These are phyloP conservation scores for Torulaspora indica DNA, from an alignment of 805 yeast species.

Conservation along the genomic window DNA sequence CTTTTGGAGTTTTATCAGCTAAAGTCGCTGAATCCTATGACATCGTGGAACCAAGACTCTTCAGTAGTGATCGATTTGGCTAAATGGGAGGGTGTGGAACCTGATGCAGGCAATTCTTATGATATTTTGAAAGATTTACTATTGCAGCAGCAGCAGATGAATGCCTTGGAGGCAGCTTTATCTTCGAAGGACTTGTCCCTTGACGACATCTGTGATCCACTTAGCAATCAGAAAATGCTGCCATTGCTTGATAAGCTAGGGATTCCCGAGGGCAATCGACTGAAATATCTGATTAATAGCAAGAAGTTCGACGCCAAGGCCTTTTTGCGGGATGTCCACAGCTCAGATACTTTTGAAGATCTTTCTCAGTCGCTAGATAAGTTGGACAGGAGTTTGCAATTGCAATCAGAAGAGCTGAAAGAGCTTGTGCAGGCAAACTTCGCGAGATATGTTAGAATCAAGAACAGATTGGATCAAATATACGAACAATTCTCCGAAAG, in stretches of 20 bases:
- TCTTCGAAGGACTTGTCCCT: constrained; percentile 12
- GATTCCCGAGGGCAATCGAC: constrained; percentile 38
- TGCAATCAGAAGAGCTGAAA: constrained; percentile 48
- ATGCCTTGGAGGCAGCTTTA: constrained; percentile 26
- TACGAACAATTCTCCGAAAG: constrained; percentile 46
- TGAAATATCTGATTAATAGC: constrained; percentile 50
- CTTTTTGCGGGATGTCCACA: constrained; percentile 53
- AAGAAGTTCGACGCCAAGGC: constrained; percentile 54
- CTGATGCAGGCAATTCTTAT: constrained; percentile 33
- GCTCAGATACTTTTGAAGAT: constrained; percentile 49
- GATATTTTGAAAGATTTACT: constrained; percentile 33
- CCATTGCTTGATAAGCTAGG: constrained; percentile 43
- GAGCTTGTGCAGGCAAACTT: constrained; percentile 54
- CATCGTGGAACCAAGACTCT: constrained; percentile 38
- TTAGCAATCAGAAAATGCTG: constrained; percentile 41
- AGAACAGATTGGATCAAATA: constrained; percentile 58
- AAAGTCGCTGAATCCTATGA: constrained; percentile 40
- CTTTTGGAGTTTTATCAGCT: constrained; percentile 42
- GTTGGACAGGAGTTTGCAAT: constrained; percentile 46
- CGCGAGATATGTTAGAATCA: constrained; percentile 58
- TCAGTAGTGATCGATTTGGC: constrained; percentile 23
- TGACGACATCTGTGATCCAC: constrained; percentile 49
- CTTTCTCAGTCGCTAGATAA: constrained; percentile 45
- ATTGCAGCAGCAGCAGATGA: constrained; percentile 27
- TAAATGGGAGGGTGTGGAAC: constrained; percentile 24